Conservation (phyloP, 306 rosid genomes). For the Trichosanthes cucumerina region DNA sequence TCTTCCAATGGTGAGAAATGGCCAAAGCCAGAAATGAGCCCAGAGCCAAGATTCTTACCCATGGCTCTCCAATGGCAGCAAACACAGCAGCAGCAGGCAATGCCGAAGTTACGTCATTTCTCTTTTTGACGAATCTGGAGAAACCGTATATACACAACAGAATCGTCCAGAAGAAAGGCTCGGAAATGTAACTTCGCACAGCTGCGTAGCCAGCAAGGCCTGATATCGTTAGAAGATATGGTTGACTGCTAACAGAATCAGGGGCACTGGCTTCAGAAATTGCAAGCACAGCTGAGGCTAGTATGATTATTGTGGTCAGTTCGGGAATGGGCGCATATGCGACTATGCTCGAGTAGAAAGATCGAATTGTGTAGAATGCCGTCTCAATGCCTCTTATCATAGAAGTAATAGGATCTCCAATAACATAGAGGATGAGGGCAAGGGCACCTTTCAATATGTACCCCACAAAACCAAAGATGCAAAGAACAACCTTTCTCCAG, state of each 20-base stretch:
- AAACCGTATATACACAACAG: conserved; percentile 47
- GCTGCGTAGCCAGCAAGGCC: conserved; percentile 78
- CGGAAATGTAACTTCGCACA: conserved; percentile 63
- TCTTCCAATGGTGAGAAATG: conserved; percentile 47
- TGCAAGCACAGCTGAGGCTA: conserved; percentile 62
- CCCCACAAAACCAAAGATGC: conserved; percentile 39
- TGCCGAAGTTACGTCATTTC: conserved; percentile 62
- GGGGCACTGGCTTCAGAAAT: conserved; percentile 71
- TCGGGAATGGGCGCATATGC: conserved; percentile 66
- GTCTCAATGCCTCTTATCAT: conserved; percentile 51
- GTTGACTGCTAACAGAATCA: conserved; percentile 47
- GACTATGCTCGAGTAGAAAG: conserved; percentile 66
- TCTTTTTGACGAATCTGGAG: conserved; percentile 49
- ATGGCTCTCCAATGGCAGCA: conserved; percentile 86
- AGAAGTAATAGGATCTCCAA: conserved; percentile 72
- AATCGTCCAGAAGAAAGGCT: conserved; percentile 89
- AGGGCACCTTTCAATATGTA: conserved; percentile 38
- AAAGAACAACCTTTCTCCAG: conserved; percentile 54
- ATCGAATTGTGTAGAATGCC: conserved; percentile 35
- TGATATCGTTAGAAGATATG: conserved; percentile 55
- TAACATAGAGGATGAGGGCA: conserved; percentile 50
- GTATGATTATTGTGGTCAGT: conserved; percentile 37
- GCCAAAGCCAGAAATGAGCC: conserved; percentile 49
- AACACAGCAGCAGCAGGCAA: conserved; percentile 73
- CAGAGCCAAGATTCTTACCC: conserved; percentile 68